Evolutionary conservation across 2,329 filamentous ascomycete genomes (phyloP).

Genomic region (Sporothrix globosa): DNA sequence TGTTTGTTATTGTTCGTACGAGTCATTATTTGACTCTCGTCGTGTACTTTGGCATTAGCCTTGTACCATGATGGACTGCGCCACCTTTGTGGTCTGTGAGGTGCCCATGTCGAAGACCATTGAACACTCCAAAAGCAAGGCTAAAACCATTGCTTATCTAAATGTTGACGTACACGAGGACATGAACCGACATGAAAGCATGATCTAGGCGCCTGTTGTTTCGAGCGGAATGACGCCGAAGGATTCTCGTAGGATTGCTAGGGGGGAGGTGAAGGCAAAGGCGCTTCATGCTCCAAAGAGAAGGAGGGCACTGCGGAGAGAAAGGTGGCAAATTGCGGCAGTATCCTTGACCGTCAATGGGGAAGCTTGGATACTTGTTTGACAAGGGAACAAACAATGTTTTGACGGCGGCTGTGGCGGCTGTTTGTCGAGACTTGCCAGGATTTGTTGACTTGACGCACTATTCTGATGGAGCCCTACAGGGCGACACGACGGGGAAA

Average conservation of each 20-base stretch:
- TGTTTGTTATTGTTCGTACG: too few species aligned
- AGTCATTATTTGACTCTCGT: too few species aligned
- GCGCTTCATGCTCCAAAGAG: background rate
- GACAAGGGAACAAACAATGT: background rate
- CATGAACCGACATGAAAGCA: background rate
- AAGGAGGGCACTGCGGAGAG: background rate
- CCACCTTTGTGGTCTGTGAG: too few species aligned
- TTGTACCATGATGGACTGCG: too few species aligned
- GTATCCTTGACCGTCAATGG: background rate
- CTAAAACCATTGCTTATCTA: background rate
- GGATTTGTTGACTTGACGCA: background rate
- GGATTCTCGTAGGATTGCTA: background rate
- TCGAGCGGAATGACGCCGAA: background rate
- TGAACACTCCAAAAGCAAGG: too few species aligned
- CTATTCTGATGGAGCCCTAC: background rate
- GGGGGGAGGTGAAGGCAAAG: background rate
- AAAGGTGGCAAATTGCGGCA: background rate
- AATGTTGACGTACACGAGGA: background rate
- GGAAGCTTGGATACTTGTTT: background rate
- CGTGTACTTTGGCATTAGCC: too few species aligned
- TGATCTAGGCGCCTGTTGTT: background rate
- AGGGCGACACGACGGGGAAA: background rate
- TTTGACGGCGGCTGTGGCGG: slow-evolving; percentile 19
- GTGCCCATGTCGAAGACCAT: too few species aligned
- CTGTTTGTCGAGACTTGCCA: background rate